Percentiles rank a stretch among this genome's conserved stretches.
These are phyloP conservation scores for Psilocybe mexicana DNA, from an alignment of 1,284 basidiomycete species.

Conservation along the genomic window DNA sequence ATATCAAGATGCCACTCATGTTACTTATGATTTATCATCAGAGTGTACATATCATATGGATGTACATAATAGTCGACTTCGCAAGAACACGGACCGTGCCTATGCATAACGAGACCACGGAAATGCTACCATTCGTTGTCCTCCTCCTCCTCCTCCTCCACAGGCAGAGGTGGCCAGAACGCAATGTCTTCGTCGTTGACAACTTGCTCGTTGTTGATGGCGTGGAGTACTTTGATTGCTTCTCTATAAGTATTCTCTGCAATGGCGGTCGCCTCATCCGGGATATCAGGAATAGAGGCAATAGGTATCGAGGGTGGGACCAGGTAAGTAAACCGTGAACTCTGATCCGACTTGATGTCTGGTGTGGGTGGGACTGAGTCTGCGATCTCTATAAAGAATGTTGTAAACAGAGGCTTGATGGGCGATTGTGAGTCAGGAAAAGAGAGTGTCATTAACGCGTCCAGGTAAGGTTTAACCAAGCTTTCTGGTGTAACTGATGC, in stretches of 20 bases:
- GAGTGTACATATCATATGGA: too few relatives aligned
- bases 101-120: conserved; percentile 21
- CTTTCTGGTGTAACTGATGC: conserved; percentile 39
- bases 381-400: conserved; percentile 54
- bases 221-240: conserved; percentile 36
- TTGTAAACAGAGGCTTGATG: conserved; percentile 48
- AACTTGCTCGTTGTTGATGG: conserved; percentile 5
- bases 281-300: conserved; percentile 49
- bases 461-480: conserved; percentile 63
- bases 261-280: conserved; percentile 56
- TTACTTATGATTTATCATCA: too few relatives aligned
- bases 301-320: conserved; percentile 41
- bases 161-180: conserved; percentile 49
- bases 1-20: too few relatives aligned
- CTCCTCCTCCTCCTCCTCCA: conserved; percentile 41
- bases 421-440: conserved; percentile 21
- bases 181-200: conserved; percentile 19
- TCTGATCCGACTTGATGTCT: neutral
- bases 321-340: conserved; percentile 25
- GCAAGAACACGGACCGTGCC: too few relatives aligned
- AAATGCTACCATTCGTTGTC: conserved; percentile 35
- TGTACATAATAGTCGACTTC: too few relatives aligned
- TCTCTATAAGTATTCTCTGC: conserved; percentile 68
- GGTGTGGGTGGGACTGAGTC: neutral
- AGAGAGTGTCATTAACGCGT: conserved; percentile 45